phyloP scores from a whole-genome alignment of 23 red algal genomes.

The Gracilaria gracilis region DNA sequence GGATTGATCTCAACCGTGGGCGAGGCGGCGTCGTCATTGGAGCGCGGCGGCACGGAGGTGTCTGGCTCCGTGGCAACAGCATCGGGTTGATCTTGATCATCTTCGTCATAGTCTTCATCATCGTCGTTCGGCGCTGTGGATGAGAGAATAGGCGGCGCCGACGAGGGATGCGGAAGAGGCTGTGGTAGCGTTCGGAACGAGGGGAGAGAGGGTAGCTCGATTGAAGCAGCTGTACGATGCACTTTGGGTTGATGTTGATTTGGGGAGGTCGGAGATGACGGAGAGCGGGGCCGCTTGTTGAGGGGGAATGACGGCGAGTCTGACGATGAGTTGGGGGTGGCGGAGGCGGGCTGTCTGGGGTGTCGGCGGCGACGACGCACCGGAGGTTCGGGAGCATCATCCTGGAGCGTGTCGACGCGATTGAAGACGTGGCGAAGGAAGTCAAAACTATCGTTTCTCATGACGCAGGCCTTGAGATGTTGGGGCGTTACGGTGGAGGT shows the following conservation, averaged over 20 bases:
- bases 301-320: background rate
- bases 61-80: background rate
- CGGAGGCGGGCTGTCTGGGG: background rate
- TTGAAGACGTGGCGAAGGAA: slow-evolving; percentile 69
- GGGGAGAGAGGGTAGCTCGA: background rate
- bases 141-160: background rate
- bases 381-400: slow-evolving; percentile 11
- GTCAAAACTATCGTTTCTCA: slow-evolving; percentile 75
- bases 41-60: background rate
- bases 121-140: slow-evolving; percentile 24
- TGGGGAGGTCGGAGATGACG: background rate
- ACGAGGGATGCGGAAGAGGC: background rate
- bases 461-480: slow-evolving; percentile 73
- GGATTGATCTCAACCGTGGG: background rate
- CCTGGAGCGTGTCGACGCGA: slow-evolving; percentile 46
- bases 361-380: slow-evolving; percentile 25
- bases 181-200: background rate
- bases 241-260: background rate
- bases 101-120: slow-evolving; percentile 65
- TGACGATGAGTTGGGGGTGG: background rate
- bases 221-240: background rate
- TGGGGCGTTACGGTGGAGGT: slow-evolving; percentile 65
- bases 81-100: slow-evolving; percentile 19
- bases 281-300: slow-evolving; percentile 13
- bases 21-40: background rate